Percentiles rank a stretch among this genome's conserved stretches.
Conservation (phyloP, 2,329 filamentous ascomycete genomes). For the Aspergillus sergii region DNA sequence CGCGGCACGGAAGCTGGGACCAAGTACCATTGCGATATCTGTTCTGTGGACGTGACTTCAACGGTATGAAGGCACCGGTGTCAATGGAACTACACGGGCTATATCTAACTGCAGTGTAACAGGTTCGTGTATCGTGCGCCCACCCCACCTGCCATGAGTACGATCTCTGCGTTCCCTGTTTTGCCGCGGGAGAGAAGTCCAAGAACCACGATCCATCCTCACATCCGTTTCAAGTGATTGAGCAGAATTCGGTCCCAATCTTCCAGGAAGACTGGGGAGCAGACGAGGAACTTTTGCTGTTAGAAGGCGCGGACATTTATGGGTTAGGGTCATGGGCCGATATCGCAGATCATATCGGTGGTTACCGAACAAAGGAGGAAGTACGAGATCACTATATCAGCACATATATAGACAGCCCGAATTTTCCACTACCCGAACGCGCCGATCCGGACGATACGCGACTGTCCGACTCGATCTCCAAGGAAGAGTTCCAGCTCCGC, state of each 20-base stretch:
- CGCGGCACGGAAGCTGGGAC: conserved; percentile 84
- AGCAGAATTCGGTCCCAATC: conserved; percentile 97
- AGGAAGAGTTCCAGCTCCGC: conserved; percentile 88
- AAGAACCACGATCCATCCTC: conserved; percentile 83
- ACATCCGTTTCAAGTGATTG: conserved; percentile 90
- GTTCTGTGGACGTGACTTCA: conserved; percentile 93
- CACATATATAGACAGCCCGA: conserved; percentile 80
- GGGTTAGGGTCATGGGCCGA: conserved; percentile 97
- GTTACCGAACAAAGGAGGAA: conserved; percentile 91
- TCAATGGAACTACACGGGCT: not conserved
- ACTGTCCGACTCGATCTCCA: conserved; percentile 76
- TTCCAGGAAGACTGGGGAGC: conserved; percentile 95
- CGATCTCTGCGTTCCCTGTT: conserved; percentile 95
- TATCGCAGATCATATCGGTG: conserved; percentile 96
- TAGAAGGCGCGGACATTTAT: conserved; percentile 95
- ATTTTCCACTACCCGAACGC: conserved; percentile 83
- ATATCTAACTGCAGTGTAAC: conserved; percentile 10
- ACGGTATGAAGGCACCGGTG: conserved; percentile 61
- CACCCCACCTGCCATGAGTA: conserved; percentile 84
- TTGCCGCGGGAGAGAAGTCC: conserved; percentile 77
- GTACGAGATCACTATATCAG: conserved; percentile 91
- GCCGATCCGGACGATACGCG: conserved; percentile 81
- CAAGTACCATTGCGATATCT: conserved; percentile 97
- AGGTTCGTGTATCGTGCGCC: conserved; percentile 95
- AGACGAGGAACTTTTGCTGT: conserved; percentile 88